Conservation (phyloP, 164 flowering plant species). For the Annona cherimola region DNA sequence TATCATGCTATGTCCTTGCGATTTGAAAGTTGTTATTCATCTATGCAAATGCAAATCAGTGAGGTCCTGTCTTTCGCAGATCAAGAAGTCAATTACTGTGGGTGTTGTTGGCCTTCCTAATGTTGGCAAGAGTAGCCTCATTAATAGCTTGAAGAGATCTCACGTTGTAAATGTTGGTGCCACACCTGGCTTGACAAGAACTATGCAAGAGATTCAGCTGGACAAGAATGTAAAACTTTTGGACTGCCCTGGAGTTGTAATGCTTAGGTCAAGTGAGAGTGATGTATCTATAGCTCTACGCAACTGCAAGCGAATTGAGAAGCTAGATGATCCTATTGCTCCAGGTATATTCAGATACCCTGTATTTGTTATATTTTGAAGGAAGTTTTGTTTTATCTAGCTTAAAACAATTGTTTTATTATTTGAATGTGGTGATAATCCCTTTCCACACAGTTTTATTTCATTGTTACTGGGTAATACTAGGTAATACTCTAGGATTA, state of each 20-base stretch:
- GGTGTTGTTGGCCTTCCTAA: constrained; percentile 93
- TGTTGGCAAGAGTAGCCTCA: constrained; percentile 97
- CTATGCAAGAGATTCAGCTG: constrained; percentile 94
- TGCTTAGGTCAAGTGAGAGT: constrained; percentile 64
- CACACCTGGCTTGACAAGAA: constrained; percentile 91
- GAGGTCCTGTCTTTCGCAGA: constrained; percentile 36
- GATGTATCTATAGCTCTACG: constrained; percentile 79
- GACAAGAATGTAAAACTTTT: constrained; percentile 88
- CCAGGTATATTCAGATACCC: constrained; percentile 49
- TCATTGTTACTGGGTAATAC: not conserved
- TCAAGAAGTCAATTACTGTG: constrained; percentile 83
- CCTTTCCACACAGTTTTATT: too few species aligned
- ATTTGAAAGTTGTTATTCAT: not conserved
- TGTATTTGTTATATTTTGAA: too few species aligned
- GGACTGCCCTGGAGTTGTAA: constrained; percentile 99
- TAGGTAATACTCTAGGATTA: not conserved
- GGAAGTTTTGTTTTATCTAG: too few species aligned
- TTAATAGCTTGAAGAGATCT: constrained; percentile 86
- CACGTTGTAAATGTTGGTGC: constrained; percentile 94
- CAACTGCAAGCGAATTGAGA: constrained; percentile 95
- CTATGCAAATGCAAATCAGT: not conserved
- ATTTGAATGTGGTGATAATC: too few species aligned
- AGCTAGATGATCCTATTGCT: constrained; percentile 74
- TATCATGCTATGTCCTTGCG: not conserved
- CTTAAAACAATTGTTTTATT: too few species aligned